A percentile compares a stretch with the other conserved stretches of the same genome.
These are phyloP conservation scores for Colletotrichum musae DNA, from an alignment of 2,329 filamentous ascomycete species.

Conservation along the genomic window DNA sequence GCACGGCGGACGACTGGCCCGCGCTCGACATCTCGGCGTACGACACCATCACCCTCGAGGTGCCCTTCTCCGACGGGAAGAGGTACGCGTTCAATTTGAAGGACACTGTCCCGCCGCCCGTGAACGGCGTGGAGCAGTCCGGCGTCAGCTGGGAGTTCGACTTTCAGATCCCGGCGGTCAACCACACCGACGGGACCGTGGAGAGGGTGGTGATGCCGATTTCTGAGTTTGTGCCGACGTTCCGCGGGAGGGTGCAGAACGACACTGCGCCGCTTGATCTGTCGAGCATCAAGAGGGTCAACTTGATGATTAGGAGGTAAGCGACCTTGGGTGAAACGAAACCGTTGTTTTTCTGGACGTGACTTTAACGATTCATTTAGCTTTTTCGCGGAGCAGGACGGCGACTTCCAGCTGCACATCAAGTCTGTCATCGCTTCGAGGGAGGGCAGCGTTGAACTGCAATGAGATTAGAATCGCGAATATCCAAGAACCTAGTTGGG, in stretches of 20 bases:
- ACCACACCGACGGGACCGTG: slow-evolving; percentile 44
- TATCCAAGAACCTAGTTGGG: too few relatives aligned
- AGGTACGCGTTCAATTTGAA: slow-evolving; percentile 83
- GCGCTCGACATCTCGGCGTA: slow-evolving; percentile 76
- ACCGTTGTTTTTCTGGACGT: too few relatives aligned
- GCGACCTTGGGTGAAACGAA: slow-evolving; percentile 36
- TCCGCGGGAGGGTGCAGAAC: slow-evolving; percentile 75
- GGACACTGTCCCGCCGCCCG: slow-evolving; percentile 71
- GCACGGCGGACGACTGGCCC: slow-evolving; percentile 70
- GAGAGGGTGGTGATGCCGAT: slow-evolving; percentile 71
- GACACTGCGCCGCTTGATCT: slow-evolving; percentile 73
- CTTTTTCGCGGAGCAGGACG: slow-evolving; percentile 82
- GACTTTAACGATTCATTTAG: slow-evolving; percentile 55
- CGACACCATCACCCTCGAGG: slow-evolving; percentile 70
- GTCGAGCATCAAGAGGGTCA: slow-evolving; percentile 74
- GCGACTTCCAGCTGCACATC: slow-evolving; percentile 64
- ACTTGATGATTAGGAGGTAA: slow-evolving; percentile 87
- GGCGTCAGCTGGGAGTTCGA: slow-evolving; percentile 82
- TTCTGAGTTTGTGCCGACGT: slow-evolving; percentile 78
- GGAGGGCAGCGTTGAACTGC: background rate
- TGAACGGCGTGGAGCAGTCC: slow-evolving; percentile 78
- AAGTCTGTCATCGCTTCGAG: slow-evolving; percentile 31
- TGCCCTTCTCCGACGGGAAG: slow-evolving; percentile 72
- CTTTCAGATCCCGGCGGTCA: slow-evolving; percentile 59
- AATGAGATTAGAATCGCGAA: too few relatives aligned